Conservation (phyloP, 2,329 filamentous ascomycete species). For the Zymoseptoria tritici region DNA sequence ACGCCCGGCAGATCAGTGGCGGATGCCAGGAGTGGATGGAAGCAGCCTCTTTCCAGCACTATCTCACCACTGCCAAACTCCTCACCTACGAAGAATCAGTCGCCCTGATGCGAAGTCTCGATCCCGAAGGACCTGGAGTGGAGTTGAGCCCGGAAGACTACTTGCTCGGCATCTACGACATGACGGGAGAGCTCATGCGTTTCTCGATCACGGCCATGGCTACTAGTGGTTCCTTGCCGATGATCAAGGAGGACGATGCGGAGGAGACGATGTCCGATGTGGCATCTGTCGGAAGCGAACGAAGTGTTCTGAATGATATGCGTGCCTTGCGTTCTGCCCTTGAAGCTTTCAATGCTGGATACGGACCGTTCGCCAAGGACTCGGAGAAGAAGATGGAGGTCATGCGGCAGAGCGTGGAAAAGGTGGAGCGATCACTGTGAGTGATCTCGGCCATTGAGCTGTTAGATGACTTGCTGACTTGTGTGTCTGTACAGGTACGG, state of each 20-base stretch:
- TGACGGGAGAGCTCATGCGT: constrained; percentile 94
- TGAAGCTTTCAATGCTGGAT: constrained; percentile 58
- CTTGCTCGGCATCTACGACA: constrained; percentile 81
- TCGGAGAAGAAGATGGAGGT: constrained; percentile 75
- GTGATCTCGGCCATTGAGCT: neutral
- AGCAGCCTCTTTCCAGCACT: constrained; percentile 80
- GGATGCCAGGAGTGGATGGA: constrained; percentile 94
- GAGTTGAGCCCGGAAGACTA: constrained; percentile 75
- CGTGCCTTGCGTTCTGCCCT: constrained; percentile 69
- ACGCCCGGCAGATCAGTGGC: constrained; percentile 64
- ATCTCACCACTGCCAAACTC: constrained; percentile 68
- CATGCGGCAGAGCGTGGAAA: constrained; percentile 82
- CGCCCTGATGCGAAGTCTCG: constrained; percentile 31
- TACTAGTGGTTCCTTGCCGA: constrained; percentile 55
- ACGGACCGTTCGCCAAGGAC: constrained; percentile 52
- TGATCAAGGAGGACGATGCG: constrained; percentile 25
- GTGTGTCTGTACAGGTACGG: constrained; percentile 51
- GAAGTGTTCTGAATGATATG: constrained; percentile 72
- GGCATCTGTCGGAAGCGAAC: constrained; percentile 27
- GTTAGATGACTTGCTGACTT: neutral
- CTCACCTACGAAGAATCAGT: constrained; percentile 59
- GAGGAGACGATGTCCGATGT: constrained; percentile 4
- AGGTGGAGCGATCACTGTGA: constrained; percentile 64
- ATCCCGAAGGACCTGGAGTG: constrained; percentile 43
- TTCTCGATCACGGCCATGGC: constrained; percentile 88